A percentile compares a stretch with the other conserved stretches of the same genome.
Evolutionary conservation across 257 asterid species (phyloP).

Genomic region (Anisodus tanguticus): DNA sequence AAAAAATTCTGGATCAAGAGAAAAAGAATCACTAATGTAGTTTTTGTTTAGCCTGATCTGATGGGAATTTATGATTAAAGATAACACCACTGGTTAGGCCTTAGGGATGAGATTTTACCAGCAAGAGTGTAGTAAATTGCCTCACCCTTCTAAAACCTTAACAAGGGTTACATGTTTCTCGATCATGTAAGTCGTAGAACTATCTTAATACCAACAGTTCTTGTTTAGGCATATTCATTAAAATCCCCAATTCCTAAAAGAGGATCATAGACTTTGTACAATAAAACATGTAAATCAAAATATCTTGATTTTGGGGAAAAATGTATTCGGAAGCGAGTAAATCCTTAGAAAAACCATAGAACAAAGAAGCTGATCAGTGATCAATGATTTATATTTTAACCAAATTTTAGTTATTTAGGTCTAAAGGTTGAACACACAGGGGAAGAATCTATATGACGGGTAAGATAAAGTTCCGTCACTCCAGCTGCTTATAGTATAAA

Average conservation of each 20-base stretch:
- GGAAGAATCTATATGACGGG: neutral
- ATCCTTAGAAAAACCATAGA: neutral
- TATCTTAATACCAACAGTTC: neutral
- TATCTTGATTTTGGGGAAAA: neutral
- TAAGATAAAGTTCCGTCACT: neutral
- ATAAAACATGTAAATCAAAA: neutral
- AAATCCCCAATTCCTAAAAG: neutral
- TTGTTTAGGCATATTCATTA: neutral
- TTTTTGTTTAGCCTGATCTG: neutral
- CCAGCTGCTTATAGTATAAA: neutral
- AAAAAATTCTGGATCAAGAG: neutral
- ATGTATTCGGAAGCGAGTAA: neutral
- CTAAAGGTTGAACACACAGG: neutral
- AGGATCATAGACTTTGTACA: neutral
- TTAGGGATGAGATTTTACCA: neutral
- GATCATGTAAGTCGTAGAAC: neutral
- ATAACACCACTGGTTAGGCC: neutral
- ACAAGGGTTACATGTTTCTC: neutral
- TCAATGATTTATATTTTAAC: neutral
- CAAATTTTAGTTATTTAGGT: constrained; percentile 2
- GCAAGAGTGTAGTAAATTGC: neutral
- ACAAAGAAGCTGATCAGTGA: neutral
- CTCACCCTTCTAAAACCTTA: neutral
- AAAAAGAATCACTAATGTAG: neutral
- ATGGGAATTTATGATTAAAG: too few relatives aligned